Percentiles rank a stretch among this genome's conserved stretches.
phyloP scores from a whole-genome alignment of 768 basidiomycete genomes.

The Mycena polygramma region DNA sequence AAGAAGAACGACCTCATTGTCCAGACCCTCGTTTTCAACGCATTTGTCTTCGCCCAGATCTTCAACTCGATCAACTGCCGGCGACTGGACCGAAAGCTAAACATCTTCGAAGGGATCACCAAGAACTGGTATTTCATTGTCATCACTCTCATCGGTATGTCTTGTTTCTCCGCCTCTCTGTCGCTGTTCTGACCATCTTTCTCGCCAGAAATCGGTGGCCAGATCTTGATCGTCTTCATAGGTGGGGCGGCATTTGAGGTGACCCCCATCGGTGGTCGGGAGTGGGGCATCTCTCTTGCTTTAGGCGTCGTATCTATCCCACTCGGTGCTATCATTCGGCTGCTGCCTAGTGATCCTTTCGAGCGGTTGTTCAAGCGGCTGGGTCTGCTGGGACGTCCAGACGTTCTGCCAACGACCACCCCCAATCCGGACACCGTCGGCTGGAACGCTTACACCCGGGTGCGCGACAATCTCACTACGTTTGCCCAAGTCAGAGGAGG shows the following conservation, averaged over 20 bases:
- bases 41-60: constrained; percentile 98
- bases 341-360: constrained; percentile 85
- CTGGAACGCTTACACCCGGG: constrained; percentile 86
- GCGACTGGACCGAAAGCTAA: constrained; percentile 85
- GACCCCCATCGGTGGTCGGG: constrained; percentile 78
- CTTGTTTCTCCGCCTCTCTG: not conserved
- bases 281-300: constrained; percentile 95
- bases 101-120: constrained; percentile 88
- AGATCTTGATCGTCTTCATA: constrained; percentile 90
- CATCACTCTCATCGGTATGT: constrained; percentile 88
- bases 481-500: constrained; percentile 90
- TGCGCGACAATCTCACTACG: constrained; percentile 88
- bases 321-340: constrained; percentile 84
- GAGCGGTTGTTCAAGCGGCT: constrained; percentile 69
- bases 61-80: constrained; percentile 96
- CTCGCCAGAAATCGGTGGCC: constrained; percentile 84
- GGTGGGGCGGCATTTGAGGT: constrained; percentile 95
- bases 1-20: constrained; percentile 62
- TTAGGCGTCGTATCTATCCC: constrained; percentile 91
- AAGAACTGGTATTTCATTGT: constrained; percentile 87
- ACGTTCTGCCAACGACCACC: constrained; percentile 73
- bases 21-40: constrained; percentile 94
- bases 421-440: constrained; percentile 65
- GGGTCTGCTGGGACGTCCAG: constrained; percentile 73
- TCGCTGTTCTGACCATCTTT: no score